A percentile compares a stretch with the other conserved stretches of the same genome.
These are phyloP conservation scores for Arthrobotrys iridis DNA, from an alignment of 2,329 filamentous ascomycete genomes.

Conservation along the genomic window DNA sequence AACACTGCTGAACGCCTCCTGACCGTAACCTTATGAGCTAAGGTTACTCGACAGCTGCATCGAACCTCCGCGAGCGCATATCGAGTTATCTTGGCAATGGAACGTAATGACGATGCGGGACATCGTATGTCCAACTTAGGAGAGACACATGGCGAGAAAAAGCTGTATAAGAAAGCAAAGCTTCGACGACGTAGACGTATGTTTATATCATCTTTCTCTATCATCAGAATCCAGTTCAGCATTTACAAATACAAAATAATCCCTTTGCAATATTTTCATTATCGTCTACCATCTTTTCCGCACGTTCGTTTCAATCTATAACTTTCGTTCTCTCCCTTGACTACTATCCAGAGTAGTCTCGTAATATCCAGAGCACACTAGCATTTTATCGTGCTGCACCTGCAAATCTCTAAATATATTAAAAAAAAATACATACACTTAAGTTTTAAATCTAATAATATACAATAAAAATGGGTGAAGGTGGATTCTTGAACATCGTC, in stretches of 20 bases:
- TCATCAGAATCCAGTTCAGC: neutral
- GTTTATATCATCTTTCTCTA: neutral
- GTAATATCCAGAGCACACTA: no score
- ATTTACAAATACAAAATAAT: neutral
- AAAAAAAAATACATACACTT: no score
- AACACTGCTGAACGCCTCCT: no score
- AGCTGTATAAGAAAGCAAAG: neutral
- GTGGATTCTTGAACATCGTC: conserved; percentile 61
- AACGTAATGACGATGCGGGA: neutral
- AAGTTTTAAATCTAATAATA: neutral
- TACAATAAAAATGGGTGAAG: conserved; percentile 53
- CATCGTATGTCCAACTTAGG: neutral
- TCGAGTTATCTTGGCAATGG: neutral
- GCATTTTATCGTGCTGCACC: no score
- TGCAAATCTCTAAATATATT: no score
- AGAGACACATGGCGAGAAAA: neutral
- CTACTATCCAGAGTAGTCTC: no score
- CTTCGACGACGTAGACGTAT: neutral
- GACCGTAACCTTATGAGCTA: no score
- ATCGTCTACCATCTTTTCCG: no score
- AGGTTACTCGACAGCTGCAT: neutral
- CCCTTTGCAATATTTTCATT: neutral
- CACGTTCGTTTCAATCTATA: no score
- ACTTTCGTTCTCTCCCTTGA: no score
- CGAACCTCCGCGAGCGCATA: neutral